Conservation (phyloP, 2,329 filamentous ascomycete genomes). For the Onygenales sp. region DNA sequence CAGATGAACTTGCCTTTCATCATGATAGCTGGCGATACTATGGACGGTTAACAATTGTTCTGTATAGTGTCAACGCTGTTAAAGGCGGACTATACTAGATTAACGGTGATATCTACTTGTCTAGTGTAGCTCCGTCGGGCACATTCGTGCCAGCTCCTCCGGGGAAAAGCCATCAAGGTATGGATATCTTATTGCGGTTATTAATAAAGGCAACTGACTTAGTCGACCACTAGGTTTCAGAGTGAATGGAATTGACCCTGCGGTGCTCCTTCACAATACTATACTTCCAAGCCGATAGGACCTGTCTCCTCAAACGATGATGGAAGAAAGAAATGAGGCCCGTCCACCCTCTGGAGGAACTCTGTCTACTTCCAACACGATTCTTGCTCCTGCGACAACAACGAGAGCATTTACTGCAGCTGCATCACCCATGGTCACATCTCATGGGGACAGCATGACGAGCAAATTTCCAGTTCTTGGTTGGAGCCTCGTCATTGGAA, state of each 20-base stretch:
- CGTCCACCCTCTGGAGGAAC: too few species aligned
- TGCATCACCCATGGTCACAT: neutral
- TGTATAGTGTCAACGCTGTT: too few species aligned
- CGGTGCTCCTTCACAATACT: neutral
- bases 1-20: too few species aligned
- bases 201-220: neutral
- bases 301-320: neutral
- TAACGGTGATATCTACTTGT: too few species aligned
- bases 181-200: neutral
- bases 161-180: too few species aligned
- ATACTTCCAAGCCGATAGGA: neutral
- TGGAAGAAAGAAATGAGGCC: neutral
- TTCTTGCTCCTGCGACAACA: too few species aligned
- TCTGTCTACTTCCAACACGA: too few species aligned
- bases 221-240: neutral
- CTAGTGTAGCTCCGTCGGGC: too few species aligned
- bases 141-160: too few species aligned
- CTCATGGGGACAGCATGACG: neutral
- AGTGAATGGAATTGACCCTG: neutral
- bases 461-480: neutral
- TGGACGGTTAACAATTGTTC: too few species aligned
- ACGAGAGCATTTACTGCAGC: neutral
- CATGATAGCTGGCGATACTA: too few species aligned
- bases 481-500: constrained; percentile 8
- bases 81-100: too few species aligned